Evolutionary conservation across 257 asterid species (phyloP).

Genomic region (Parsonsia alboflavescens): DNA sequence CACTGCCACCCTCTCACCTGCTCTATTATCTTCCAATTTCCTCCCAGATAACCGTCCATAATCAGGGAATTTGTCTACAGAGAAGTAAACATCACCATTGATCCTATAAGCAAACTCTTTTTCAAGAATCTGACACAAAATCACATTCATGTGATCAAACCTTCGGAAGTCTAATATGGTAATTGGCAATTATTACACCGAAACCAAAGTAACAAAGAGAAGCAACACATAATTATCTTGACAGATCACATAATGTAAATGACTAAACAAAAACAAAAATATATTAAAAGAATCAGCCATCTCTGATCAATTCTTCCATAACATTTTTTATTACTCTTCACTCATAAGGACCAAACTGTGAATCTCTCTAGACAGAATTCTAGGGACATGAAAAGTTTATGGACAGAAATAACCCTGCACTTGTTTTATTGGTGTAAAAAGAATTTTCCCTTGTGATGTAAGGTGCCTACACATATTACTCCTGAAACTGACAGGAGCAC

Average conservation of each 20-base stretch:
- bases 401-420: not conserved
- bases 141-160: constrained; percentile 20
- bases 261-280: not conserved
- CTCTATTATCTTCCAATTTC: constrained; percentile 85
- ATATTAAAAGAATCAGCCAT: not conserved
- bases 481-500: constrained; percentile 2
- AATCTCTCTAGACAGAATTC: not conserved
- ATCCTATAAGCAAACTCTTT: constrained; percentile 73
- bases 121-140: constrained; percentile 58
- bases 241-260: not conserved
- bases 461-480: not conserved
- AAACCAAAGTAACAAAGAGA: not conserved
- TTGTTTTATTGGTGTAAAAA: not conserved
- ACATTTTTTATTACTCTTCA: not conserved
- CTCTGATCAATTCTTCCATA: not conserved
- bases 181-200: not conserved
- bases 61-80: constrained; percentile 77
- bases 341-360: not conserved
- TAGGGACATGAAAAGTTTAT: not conserved
- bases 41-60: constrained; percentile 93
- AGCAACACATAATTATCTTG: not conserved
- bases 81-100: constrained; percentile 86
- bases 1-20: constrained; percentile 91
- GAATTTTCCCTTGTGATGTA: not conserved
- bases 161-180: not conserved